Conservation (phyloP, 2,329 filamentous ascomycete species). For the Beauveria scarabaeidicola region DNA sequence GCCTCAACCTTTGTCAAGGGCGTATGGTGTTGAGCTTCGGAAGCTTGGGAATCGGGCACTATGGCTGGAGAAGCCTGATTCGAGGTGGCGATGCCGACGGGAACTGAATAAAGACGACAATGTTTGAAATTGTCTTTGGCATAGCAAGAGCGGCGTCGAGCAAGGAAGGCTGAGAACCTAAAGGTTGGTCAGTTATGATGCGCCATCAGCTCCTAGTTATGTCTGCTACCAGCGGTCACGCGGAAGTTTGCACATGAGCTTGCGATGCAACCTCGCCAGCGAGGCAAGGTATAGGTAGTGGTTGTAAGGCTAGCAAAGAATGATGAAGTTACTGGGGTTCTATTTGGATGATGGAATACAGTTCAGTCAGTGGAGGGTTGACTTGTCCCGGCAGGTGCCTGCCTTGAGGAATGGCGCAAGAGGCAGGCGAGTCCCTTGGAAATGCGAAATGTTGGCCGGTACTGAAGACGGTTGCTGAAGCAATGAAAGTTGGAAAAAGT, state of each 20-base stretch:
- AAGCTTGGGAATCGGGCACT: conserved; percentile 3
- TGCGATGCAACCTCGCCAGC: conserved; percentile 3
- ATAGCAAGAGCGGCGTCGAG: background rate
- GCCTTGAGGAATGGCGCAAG: background rate
- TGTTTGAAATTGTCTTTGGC: background rate
- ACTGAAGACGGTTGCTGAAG: too few relatives aligned
- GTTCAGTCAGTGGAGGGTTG: background rate
- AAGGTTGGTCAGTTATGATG: background rate
- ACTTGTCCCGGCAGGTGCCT: background rate
- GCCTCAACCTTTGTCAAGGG: conserved; percentile 32
- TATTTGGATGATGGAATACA: background rate
- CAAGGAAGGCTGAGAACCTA: background rate
- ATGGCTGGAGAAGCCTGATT: background rate
- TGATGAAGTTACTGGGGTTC: too few relatives aligned
- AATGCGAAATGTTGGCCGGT: background rate
- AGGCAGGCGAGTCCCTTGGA: background rate
- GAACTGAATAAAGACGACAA: background rate
- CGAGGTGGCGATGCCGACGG: too few relatives aligned
- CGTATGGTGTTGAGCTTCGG: background rate
- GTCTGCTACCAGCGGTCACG: background rate
- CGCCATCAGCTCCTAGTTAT: background rate
- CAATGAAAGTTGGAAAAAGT: too few relatives aligned
- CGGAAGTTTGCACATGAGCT: background rate
- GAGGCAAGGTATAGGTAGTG: background rate
- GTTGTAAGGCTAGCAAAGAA: background rate